Evolutionary conservation across 1,284 basidiomycete species (phyloP).

Genomic region (Phaffia rhodozyma): DNA sequence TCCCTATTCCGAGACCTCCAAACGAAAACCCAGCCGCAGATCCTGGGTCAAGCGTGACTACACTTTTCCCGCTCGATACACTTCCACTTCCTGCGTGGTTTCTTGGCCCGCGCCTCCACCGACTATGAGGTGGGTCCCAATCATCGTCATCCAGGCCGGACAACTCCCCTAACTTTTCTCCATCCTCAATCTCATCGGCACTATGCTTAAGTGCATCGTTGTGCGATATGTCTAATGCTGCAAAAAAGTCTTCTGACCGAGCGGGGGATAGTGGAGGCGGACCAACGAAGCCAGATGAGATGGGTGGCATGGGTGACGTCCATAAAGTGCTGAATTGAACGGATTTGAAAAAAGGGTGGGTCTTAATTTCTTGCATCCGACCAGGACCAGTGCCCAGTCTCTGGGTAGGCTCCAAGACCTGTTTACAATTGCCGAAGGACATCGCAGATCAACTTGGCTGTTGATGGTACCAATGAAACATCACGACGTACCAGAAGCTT

Average conservation of each 20-base stretch:
- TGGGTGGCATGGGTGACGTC: constrained; percentile 40
- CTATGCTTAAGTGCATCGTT: background rate
- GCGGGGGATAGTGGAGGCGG: constrained; percentile 9
- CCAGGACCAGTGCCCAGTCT: constrained; percentile 54
- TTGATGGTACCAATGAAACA: background rate
- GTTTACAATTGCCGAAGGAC: background rate
- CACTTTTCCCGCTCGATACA: constrained; percentile 17
- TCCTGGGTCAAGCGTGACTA: constrained; percentile 5
- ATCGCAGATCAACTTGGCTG: no score
- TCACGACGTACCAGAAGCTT: constrained; percentile 32
- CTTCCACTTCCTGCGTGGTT: background rate
- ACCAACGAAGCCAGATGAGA: constrained; percentile 34
- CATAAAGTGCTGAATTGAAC: constrained; percentile 64
- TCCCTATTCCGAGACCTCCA: background rate
- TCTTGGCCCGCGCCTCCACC: background rate
- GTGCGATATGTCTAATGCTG: constrained; percentile 4
- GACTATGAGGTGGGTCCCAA: constrained; percentile 5
- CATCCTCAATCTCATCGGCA: constrained; percentile 11
- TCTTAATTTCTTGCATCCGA: constrained; percentile 50
- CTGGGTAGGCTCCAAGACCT: constrained; percentile 57
- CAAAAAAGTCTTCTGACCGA: constrained; percentile 2
- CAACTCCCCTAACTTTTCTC: background rate
- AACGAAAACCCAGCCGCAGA: constrained; percentile 1
- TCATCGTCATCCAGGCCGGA: background rate
- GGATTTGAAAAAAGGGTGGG: constrained; percentile 60